These are phyloP conservation scores for Arctium minus DNA, from an alignment of 129 eudicot species.

Conservation along the genomic window DNA sequence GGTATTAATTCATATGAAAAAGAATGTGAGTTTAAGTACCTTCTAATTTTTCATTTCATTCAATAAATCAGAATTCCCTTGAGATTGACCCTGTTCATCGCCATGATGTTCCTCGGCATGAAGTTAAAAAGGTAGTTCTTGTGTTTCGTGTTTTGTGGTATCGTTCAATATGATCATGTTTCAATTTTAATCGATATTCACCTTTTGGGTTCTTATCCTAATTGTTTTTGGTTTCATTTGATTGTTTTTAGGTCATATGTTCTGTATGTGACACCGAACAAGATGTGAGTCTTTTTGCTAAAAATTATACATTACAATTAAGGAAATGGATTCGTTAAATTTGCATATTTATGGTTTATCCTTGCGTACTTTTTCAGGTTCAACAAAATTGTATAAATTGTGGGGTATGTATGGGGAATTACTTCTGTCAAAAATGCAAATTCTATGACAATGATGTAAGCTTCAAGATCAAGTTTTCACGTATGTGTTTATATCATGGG, in stretches of 20 bases:
- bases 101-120: constrained; percentile 83
- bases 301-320: background rate
- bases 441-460: constrained; percentile 86
- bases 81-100: constrained; percentile 49
- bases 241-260: constrained; percentile 61
- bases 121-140: constrained; percentile 54
- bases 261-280: constrained; percentile 67
- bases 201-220: background rate
- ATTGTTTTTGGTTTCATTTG: constrained; percentile 1
- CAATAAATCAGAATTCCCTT: constrained; percentile 46
- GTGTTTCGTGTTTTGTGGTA: background rate
- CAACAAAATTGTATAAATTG: constrained; percentile 61
- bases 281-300: constrained; percentile 53
- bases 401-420: constrained; percentile 78
- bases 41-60: constrained; percentile 12
- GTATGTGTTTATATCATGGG: background rate
- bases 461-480: background rate
- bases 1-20: background rate
- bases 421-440: constrained; percentile 66
- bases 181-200: background rate
- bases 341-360: background rate
- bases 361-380: constrained; percentile 38
- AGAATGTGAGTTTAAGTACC: background rate
- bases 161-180: background rate
- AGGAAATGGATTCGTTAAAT: background rate